Evolutionary conservation across 2,329 filamentous ascomycete species (phyloP).

Genomic region (Cercospora berteroae): DNA sequence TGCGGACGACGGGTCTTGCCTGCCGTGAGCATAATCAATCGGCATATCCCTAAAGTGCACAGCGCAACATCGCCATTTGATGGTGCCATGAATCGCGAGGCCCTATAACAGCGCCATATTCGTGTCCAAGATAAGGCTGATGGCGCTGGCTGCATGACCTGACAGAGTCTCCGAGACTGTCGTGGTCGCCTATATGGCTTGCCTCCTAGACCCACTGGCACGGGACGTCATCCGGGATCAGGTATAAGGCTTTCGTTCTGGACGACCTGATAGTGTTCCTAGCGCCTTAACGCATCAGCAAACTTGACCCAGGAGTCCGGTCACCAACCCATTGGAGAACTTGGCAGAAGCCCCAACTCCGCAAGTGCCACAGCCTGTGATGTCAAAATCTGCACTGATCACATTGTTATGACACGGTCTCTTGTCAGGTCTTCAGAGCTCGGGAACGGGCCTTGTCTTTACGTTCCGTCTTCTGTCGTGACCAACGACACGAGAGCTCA

Average conservation of each 20-base stretch:
- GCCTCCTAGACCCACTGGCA: slow-evolving; percentile 11
- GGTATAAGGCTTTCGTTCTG: slow-evolving; percentile 10
- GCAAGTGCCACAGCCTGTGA: not conserved
- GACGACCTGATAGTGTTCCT: slow-evolving; percentile 13
- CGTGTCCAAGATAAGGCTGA: not conserved
- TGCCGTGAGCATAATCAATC: not conserved
- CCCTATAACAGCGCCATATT: not conserved
- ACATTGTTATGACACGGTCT: not conserved
- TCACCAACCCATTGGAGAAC: not conserved
- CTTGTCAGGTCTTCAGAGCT: not conserved
- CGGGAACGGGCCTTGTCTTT: not conserved
- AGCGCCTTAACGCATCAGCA: slow-evolving; percentile 11
- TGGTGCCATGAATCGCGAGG: not conserved
- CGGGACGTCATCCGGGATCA: not conserved
- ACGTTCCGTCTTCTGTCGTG: not conserved
- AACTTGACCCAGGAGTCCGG: slow-evolving; percentile 8
- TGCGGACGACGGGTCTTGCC: not conserved
- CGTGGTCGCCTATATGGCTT: not conserved
- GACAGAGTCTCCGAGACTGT: not conserved
- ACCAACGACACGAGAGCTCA: not conserved
- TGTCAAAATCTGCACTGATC: not conserved
- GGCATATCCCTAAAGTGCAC: not conserved
- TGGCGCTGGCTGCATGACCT: slow-evolving; percentile 4
- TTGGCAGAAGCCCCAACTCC: not conserved
- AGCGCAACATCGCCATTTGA: not conserved